Evolutionary conservation across 305 asterid genomes (phyloP), one percentile per base, ranked within the genome.

Genomic region (Fraxinus albicans): DNA sequence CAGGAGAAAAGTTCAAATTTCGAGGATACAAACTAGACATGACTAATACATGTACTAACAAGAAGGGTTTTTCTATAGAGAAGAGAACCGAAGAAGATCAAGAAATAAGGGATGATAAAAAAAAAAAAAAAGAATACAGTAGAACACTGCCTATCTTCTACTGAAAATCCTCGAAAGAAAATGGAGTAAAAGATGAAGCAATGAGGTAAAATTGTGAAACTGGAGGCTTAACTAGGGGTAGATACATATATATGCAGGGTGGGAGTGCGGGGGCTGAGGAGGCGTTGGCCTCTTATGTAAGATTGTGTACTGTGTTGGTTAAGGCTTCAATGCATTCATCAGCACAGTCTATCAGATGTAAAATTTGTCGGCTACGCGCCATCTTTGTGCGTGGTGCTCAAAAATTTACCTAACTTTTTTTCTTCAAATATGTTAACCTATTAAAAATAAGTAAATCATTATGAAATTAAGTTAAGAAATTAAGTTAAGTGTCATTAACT

Each of bases 1-100:
- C 96, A 8, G 97, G 98, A n/a, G 97, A 93, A 79, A 90, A 92
- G 90, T 88, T 88, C 89, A 89, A 86, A 89, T 90, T 90, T 77
- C 90, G 96, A 17, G 87, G 84, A 80, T 94, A 92, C 77, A 90
- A 85, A 88, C 92, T 88, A 85, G 98, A 93, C 98, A 94, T 94
- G 84, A 70, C 85, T 87, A 29, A 3, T 67, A 29, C 10, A 73
- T 84, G 83, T 85, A 88, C 15, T 79, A 73, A 76, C 78, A 44
- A 78, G 10, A 73, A 67, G 74, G 79, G 70, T 55, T 8, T 21
- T 21, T 60, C 13, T 60, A 47, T 27, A 38, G 67, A 53, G 73
- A 81, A 36, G 70, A 65, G 65, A 74, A 77, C 34, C 5, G 34
- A 67, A 27, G 17, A 67, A 27, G 34, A 27, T 67, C n/a, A 6